Evolutionary conservation across 139 green algal genomes (phyloP).

Genomic region (Chlamydomonas eustigma): DNA sequence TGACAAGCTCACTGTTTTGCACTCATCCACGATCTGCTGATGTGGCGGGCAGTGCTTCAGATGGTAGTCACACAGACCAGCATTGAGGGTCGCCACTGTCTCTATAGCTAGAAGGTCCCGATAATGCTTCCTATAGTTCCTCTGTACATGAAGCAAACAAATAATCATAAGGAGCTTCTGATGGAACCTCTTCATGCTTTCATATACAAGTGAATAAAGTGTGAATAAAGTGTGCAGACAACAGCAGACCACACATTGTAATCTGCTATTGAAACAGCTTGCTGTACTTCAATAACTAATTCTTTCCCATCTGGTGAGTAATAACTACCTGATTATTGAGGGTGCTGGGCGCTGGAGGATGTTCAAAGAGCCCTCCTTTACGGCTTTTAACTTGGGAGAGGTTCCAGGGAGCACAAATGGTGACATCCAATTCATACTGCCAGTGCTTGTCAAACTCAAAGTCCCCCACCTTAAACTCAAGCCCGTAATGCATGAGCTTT

Average conservation of each 20-base stretch:
- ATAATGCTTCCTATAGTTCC: slow-evolving; percentile 28
- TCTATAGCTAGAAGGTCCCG: slow-evolving; percentile 71
- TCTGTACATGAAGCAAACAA: not conserved
- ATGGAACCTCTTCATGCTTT: too few species aligned
- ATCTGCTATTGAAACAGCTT: not conserved
- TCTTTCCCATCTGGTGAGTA: not conserved
- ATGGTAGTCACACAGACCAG: slow-evolving; percentile 75
- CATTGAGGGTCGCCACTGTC: slow-evolving; percentile 69
- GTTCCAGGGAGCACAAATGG: slow-evolving; percentile 63
- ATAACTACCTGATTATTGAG: not conserved
- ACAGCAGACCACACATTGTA: not conserved
- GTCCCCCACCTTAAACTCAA: slow-evolving; percentile 47
- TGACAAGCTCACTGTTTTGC: slow-evolving; percentile 19
- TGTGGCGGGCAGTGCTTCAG: slow-evolving; percentile 52
- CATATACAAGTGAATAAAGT: too few species aligned
- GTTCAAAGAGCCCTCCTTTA: slow-evolving; percentile 8
- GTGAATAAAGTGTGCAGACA: not conserved
- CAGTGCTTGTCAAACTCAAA: slow-evolving; percentile 50
- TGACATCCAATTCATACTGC: slow-evolving; percentile 64
- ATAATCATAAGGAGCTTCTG: not conserved
- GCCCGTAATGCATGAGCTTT: slow-evolving; percentile 85
- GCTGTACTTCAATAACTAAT: too few species aligned
- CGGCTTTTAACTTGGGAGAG: slow-evolving; percentile 8
- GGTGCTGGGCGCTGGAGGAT: not conserved
- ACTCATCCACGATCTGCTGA: slow-evolving; percentile 61